Percentiles rank a stretch among this genome's conserved stretches.
These are phyloP conservation scores for Pluteus cervinus DNA, from an alignment of 768 basidiomycete genomes.

Conservation along the genomic window DNA sequence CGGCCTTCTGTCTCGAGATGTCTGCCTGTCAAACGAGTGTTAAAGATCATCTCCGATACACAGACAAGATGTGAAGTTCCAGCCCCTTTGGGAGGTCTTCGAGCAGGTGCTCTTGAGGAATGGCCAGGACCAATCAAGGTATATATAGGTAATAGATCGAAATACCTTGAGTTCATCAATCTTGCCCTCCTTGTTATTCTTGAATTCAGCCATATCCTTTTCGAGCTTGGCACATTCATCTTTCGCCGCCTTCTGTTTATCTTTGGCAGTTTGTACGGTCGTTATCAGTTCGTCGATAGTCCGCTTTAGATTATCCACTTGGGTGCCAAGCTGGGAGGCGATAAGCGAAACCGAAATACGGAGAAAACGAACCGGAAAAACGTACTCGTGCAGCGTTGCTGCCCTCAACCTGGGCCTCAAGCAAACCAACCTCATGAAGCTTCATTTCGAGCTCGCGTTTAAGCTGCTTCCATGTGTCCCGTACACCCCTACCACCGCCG, in stretches of 20 bases:
- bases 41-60: no score
- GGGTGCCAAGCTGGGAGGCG: slow-evolving; percentile 59
- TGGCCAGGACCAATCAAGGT: neutral
- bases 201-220: slow-evolving; percentile 97
- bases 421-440: slow-evolving; percentile 75
- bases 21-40: slow-evolving; percentile 57
- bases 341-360: neutral
- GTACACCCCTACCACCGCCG: slow-evolving; percentile 37
- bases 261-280: slow-evolving; percentile 58
- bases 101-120: no score
- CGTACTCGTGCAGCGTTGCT: slow-evolving; percentile 87
- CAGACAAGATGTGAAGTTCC: no score
- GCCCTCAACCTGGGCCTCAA: slow-evolving; percentile 80
- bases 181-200: slow-evolving; percentile 97
- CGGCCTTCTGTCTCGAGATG: slow-evolving; percentile 76
- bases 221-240: slow-evolving; percentile 84
- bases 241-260: slow-evolving; percentile 71
- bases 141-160: neutral
- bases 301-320: slow-evolving; percentile 69
- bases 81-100: no score
- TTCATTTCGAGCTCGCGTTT: slow-evolving; percentile 80
- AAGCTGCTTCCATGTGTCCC: slow-evolving; percentile 57
- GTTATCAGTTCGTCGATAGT: slow-evolving; percentile 51
- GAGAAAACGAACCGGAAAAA: slow-evolving; percentile 6
- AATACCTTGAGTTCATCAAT: slow-evolving; percentile 85